These are phyloP conservation scores for Citrus maxima DNA, from an alignment of 345 rosid species.

Conservation along the genomic window DNA sequence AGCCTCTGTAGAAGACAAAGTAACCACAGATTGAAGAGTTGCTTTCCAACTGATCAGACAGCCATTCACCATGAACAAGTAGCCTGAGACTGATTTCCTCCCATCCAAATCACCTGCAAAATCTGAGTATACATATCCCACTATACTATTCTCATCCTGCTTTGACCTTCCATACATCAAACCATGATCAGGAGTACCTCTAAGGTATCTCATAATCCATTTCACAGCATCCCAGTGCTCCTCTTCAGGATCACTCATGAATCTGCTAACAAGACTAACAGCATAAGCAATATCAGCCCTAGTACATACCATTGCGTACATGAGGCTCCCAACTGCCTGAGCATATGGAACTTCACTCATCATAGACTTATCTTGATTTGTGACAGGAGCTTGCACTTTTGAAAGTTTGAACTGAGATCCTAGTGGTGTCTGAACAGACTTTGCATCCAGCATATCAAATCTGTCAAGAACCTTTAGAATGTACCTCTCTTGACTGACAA, in stretches of 20 bases:
- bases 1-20: no score
- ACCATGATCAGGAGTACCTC: not conserved
- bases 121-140: not conserved
- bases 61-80: not conserved
- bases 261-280: not conserved
- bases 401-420: not conserved
- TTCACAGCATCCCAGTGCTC: not conserved
- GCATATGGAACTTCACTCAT: not conserved
- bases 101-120: no score
- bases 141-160: not conserved
- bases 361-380: not conserved
- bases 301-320: not conserved
- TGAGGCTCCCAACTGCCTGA: not conserved
- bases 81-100: not conserved
- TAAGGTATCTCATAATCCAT: not conserved
- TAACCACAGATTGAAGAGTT: no score
- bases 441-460: not conserved
- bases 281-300: not conserved
- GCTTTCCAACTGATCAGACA: no score
- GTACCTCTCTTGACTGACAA: no score
- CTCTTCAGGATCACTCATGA: no score
- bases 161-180: no score
- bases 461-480: not conserved
- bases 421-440: no score
- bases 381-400: accelerated